Conservation (phyloP, 2,329 filamentous ascomycete species). For the Penicillium sp. region DNA sequence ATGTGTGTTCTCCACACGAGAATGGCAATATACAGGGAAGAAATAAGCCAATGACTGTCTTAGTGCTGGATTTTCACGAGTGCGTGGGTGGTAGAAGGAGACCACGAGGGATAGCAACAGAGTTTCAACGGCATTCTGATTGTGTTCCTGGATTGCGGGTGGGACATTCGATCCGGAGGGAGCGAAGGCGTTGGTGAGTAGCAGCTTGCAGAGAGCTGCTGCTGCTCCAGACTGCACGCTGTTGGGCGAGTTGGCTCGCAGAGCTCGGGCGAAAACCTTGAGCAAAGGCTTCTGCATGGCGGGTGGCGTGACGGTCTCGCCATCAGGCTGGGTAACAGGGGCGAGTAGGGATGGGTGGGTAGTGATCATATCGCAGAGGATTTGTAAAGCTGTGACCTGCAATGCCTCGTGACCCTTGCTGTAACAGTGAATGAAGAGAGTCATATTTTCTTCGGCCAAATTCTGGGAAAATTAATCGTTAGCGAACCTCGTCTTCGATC, state of each 20-base stretch:
- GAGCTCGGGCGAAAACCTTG: slow-evolving; percentile 75
- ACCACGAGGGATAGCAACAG: slow-evolving; percentile 77
- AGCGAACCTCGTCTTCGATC: neutral
- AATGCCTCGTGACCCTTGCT: slow-evolving; percentile 81
- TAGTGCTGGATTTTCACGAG: slow-evolving; percentile 67
- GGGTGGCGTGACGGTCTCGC: slow-evolving; percentile 43
- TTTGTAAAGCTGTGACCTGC: slow-evolving; percentile 82
- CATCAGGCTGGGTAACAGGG: slow-evolving; percentile 36
- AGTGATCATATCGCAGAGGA: slow-evolving; percentile 84
- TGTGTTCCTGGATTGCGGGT: slow-evolving; percentile 33
- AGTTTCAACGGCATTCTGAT: slow-evolving; percentile 55
- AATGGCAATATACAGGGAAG: slow-evolving; percentile 87
- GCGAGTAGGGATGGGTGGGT: slow-evolving; percentile 75
- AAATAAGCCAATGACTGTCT: slow-evolving; percentile 87
- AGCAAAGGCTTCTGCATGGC: slow-evolving; percentile 55
- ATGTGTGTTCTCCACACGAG: slow-evolving; percentile 68
- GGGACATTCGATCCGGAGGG: slow-evolving; percentile 47
- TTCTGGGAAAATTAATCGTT: slow-evolving; percentile 41
- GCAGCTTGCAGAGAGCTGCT: slow-evolving; percentile 72
- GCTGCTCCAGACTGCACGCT: slow-evolving; percentile 74
- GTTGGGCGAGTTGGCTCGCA: slow-evolving; percentile 61
- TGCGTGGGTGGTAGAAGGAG: slow-evolving; percentile 82
- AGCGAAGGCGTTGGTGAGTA: slow-evolving; percentile 66
- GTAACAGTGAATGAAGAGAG: slow-evolving; percentile 91
- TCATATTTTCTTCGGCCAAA: slow-evolving; percentile 82